These are phyloP conservation scores for Leccinum pachyderme DNA, from an alignment of 1,284 basidiomycete genomes.

Conservation along the genomic window DNA sequence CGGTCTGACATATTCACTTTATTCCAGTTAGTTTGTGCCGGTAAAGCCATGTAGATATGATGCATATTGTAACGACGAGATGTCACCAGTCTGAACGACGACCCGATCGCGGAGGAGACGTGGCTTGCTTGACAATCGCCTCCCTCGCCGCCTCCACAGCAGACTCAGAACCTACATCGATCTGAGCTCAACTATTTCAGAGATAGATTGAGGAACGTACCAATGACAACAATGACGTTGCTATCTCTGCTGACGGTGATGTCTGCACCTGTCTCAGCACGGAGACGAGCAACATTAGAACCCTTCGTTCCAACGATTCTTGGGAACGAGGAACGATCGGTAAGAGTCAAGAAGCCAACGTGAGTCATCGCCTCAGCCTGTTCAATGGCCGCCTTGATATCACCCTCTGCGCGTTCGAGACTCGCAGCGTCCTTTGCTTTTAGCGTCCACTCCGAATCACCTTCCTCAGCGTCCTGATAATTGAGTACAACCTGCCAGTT, in stretches of 20 bases:
- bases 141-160: constrained; percentile 78
- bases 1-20: constrained; percentile 8
- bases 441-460: constrained; percentile 81
- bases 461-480: constrained; percentile 76
- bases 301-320: constrained; percentile 88
- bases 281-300: constrained; percentile 81
- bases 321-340: constrained; percentile 75
- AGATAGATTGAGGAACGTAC: constrained; percentile 43
- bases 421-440: constrained; percentile 75
- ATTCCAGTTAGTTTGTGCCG: constrained; percentile 30
- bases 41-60: constrained; percentile 30
- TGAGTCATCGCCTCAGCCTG: constrained; percentile 73
- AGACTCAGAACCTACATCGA: constrained; percentile 57
- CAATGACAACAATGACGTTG: constrained; percentile 79
- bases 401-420: constrained; percentile 69
- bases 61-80: neutral
- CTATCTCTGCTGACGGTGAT: constrained; percentile 86
- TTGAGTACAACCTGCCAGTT: constrained; percentile 79
- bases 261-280: constrained; percentile 84
- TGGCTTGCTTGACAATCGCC: constrained; percentile 71
- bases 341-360: constrained; percentile 75
- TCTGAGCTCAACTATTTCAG: constrained; percentile 5
- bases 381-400: constrained; percentile 69
- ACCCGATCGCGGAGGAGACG: constrained; percentile 44
- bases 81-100: constrained; percentile 36